Evolutionary conservation across 805 yeast species (phyloP), one percentile per base, ranked within the genome.

Genomic region (Myxozyma geophila): DNA sequence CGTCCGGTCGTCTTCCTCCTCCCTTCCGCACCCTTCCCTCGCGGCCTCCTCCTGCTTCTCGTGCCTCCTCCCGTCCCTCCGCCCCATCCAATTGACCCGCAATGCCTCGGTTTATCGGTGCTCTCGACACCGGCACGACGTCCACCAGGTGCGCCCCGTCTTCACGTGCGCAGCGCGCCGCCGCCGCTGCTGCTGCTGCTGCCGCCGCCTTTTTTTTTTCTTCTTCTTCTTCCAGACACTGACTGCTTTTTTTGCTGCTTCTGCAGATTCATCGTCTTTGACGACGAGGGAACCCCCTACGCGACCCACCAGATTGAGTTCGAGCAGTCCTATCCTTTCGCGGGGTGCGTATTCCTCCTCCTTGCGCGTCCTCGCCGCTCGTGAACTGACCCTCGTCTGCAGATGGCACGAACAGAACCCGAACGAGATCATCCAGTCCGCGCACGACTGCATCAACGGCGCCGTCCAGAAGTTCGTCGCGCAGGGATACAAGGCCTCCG

Each of bases 351-450:
- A 2, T 35, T 17, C 37, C 36, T 21, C 37, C 36, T 13, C 36
- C 33, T 35, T 23, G 28, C 12, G 28, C 33, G n/a, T 36, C 39
- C 7, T 41, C 13, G 17, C 35, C 12, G n/a, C 3, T 33, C 28
- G 39, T 46, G 15, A 13, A 35, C 39, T 7, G 2, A n/a, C 17
- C 19, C 12, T 7, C 48, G 12, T 19, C 28, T 12, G 21, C 47
- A 64, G 96, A 39, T 92, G 97, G 97, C 95, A 91, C 43, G 97
- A 92, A 78, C 92, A 95, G 77, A 88, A 89, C 80, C 97, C 97
- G 10, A 83, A 83, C 57, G 92, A 88, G 75, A 86, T 92, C 52
- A 81, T 91, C 69, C 88, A 87, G 67, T 88, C 91, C 71, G 92
- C 92, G 35, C 82, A 87, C 46, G 88, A 87, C 73, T 92, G 98